Evolutionary conservation across 345 rosid species (phyloP).

Genomic region (Ceriops tagal): DNA sequence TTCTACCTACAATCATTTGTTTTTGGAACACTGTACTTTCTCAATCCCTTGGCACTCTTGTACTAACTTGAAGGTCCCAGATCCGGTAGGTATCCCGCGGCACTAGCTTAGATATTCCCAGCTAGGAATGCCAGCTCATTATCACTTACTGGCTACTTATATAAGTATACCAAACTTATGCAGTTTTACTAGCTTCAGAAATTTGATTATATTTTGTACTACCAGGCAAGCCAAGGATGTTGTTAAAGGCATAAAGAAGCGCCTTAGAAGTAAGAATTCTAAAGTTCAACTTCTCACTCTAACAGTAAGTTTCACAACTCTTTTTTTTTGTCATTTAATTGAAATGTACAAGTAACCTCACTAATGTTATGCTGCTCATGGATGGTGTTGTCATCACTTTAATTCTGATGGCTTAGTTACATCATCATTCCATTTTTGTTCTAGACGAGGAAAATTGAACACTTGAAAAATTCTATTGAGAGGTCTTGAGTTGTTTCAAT

Average conservation of each 20-base stretch:
- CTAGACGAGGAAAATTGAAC: too few relatives aligned
- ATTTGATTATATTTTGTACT: neutral
- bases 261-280: slow-evolving; percentile 76
- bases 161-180: neutral
- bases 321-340: neutral
- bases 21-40: slow-evolving; percentile 25
- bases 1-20: slow-evolving; percentile 14
- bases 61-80: too few relatives aligned
- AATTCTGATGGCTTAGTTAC: too few relatives aligned
- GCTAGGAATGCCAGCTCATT: too few relatives aligned
- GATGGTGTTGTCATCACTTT: too few relatives aligned
- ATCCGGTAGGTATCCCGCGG: too few relatives aligned
- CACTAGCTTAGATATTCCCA: too few relatives aligned
- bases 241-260: slow-evolving; percentile 88
- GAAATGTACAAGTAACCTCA: neutral
- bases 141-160: too few relatives aligned
- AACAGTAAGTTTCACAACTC: slow-evolving; percentile 61
- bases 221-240: slow-evolving; percentile 93
- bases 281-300: slow-evolving; percentile 95
- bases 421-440: too few relatives aligned
- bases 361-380: neutral
- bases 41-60: too few relatives aligned
- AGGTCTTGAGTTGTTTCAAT: too few relatives aligned
- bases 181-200: neutral
- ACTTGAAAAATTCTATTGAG: too few relatives aligned